Percentiles rank a stretch among this genome's conserved stretches.
phyloP scores from a whole-genome alignment of 345 rosid species.

The Gossypium mustelinum region DNA sequence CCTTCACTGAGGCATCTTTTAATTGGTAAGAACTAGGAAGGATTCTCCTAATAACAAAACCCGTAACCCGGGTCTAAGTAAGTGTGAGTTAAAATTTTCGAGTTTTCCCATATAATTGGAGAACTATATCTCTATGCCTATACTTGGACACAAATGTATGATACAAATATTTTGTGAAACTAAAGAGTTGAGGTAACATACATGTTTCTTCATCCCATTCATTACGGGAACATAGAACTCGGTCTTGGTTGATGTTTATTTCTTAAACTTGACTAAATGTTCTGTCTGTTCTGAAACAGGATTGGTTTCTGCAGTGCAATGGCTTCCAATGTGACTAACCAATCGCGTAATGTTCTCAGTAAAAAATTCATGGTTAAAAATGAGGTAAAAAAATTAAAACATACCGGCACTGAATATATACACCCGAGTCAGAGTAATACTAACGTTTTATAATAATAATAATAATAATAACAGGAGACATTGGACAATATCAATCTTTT shows the following conservation, averaged over 20 bases:
- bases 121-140: too few species aligned
- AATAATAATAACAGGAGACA: constrained; percentile 41
- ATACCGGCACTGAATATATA: not conserved
- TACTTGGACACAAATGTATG: too few species aligned
- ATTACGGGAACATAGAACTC: not conserved
- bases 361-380: constrained; percentile 64
- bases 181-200: not conserved
- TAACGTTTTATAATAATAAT: not conserved
- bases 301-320: constrained; percentile 81
- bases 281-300: constrained; percentile 39
- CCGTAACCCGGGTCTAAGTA: too few species aligned
- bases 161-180: too few species aligned
- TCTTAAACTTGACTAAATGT: not conserved
- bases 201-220: not conserved
- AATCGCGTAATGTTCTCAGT: constrained; percentile 80
- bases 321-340: constrained; percentile 93
- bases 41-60: not conserved
- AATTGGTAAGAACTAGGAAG: constrained; percentile 48
- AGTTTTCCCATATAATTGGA: too few species aligned
- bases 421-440: not conserved
- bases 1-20: constrained; percentile 74
- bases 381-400: constrained; percentile 36
- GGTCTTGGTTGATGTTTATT: not conserved
- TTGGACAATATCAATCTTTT: constrained; percentile 88
- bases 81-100: too few species aligned